phyloP scores from a whole-genome alignment of 768 basidiomycete genomes.

The Nidularia pulvinata region DNA sequence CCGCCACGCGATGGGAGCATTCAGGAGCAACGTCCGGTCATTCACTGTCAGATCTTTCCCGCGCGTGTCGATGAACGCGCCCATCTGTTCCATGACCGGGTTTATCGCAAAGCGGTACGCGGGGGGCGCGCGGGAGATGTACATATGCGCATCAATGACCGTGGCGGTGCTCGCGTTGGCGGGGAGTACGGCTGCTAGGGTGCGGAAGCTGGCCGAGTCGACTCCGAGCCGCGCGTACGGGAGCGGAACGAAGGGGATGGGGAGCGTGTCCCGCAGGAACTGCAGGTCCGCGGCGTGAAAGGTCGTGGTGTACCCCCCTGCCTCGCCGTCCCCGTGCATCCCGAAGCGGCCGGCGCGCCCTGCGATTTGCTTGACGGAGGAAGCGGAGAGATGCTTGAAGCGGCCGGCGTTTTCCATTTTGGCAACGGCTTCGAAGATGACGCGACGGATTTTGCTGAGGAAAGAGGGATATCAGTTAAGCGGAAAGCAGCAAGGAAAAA shows the following conservation, averaged over 20 bases:
- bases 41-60: conserved; percentile 32
- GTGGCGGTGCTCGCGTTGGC: conserved; percentile 31
- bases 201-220: conserved; percentile 6
- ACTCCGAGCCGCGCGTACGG: conserved; percentile 46
- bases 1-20: conserved; percentile 56
- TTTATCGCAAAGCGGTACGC: conserved; percentile 33
- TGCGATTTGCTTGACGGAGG: conserved; percentile 92
- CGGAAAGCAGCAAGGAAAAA: conserved; percentile 1
- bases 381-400: conserved; percentile 51
- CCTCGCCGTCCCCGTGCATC: conserved; percentile 40
- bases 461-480: background rate
- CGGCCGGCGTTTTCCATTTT: conserved; percentile 60
- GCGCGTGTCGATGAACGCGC: conserved; percentile 24
- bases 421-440: conserved; percentile 70
- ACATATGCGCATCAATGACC: conserved; percentile 47
- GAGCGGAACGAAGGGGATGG: conserved; percentile 47
- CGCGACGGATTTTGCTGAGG: conserved; percentile 86
- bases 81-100: conserved; percentile 8
- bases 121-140: conserved; percentile 42
- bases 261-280: conserved; percentile 55
- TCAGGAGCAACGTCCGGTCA: conserved; percentile 43
- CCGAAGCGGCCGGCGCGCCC: conserved; percentile 94
- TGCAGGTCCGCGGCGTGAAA: conserved; percentile 63
- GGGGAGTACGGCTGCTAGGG: conserved; percentile 40
- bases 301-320: conserved; percentile 75